A percentile compares a stretch with the other conserved stretches of the same genome.
phyloP scores from a whole-genome alignment of 1,284 basidiomycete species.

The Boletus smithii region DNA sequence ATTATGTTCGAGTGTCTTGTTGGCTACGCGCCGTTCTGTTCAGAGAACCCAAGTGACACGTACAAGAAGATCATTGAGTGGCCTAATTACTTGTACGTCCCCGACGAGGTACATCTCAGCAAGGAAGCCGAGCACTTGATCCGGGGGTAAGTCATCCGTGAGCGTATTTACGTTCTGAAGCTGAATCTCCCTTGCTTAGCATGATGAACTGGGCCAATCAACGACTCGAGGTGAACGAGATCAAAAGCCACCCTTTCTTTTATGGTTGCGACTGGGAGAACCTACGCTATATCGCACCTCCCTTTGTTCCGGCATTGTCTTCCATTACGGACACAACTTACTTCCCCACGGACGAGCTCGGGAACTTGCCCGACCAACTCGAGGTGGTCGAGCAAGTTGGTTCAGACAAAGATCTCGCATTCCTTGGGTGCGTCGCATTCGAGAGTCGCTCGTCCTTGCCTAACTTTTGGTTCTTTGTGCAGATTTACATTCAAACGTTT shows the following conservation, averaged over 20 bases:
- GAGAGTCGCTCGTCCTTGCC: slow-evolving; percentile 1
- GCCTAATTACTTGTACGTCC: slow-evolving; percentile 88
- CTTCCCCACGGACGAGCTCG: slow-evolving; percentile 96
- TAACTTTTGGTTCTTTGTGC: slow-evolving; percentile 16
- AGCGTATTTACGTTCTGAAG: not conserved
- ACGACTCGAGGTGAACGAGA: slow-evolving; percentile 80
- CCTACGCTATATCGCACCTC: slow-evolving; percentile 90
- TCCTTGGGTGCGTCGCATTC: slow-evolving; percentile 68
- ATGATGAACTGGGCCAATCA: slow-evolving; percentile 85
- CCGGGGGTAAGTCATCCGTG: slow-evolving; percentile 51
- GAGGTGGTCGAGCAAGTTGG: slow-evolving; percentile 66
- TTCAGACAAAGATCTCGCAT: slow-evolving; percentile 87
- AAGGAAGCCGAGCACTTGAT: slow-evolving; percentile 92
- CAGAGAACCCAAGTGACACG: slow-evolving; percentile 95
- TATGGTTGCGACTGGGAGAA: slow-evolving; percentile 93
- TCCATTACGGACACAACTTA: slow-evolving; percentile 95
- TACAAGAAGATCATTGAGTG: slow-evolving; percentile 99
- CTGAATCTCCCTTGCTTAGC: slow-evolving; percentile 34
- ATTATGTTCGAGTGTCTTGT: slow-evolving; percentile 99
- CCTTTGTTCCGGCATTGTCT: slow-evolving; percentile 90
- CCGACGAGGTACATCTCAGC: slow-evolving; percentile 93
- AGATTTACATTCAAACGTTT: slow-evolving; percentile 85
- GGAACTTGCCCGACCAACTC: slow-evolving; percentile 76
- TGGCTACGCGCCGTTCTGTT: slow-evolving; percentile 97
- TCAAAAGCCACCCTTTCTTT: slow-evolving; percentile 95